A percentile compares a stretch with the other conserved stretches of the same genome.
Conservation (phyloP, 345 rosid genomes). For the Syzygium jambos region DNA sequence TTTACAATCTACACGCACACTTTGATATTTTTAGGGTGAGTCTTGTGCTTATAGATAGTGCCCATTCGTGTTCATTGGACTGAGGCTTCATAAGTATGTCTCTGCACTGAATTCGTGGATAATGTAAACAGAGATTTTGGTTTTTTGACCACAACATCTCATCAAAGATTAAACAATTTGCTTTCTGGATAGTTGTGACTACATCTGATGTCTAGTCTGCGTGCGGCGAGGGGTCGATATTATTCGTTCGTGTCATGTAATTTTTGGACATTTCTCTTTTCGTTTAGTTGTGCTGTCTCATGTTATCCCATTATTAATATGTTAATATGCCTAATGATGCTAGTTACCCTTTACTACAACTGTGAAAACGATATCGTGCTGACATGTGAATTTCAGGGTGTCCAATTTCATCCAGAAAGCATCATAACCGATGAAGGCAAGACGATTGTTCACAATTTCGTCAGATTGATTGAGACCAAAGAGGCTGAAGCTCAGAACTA, state of each 20-base stretch:
- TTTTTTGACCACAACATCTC: neutral
- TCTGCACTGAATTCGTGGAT: neutral
- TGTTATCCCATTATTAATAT: neutral
- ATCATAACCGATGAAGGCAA: conserved; percentile 77
- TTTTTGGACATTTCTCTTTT: neutral
- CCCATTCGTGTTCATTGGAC: neutral
- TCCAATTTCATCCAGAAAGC: conserved; percentile 97
- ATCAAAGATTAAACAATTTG: neutral
- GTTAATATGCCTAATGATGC: neutral
- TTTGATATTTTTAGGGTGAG: neutral
- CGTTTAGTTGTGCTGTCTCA: neutral
- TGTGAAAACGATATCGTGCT: neutral
- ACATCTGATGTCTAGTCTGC: neutral
- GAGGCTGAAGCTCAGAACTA: conserved; percentile 43
- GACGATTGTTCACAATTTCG: conserved; percentile 66
- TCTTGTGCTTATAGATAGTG: neutral
- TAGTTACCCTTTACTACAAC: neutral
- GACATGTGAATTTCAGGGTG: conserved; percentile 51
- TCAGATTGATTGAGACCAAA: conserved; percentile 44
- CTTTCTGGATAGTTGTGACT: neutral
- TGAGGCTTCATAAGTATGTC: neutral
- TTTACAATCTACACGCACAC: neutral
- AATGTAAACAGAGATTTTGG: neutral
- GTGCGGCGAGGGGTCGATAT: neutral
- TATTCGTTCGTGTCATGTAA: neutral